phyloP scores from a whole-genome alignment of 305 asterid genomes.

The Solanum chacoense region DNA sequence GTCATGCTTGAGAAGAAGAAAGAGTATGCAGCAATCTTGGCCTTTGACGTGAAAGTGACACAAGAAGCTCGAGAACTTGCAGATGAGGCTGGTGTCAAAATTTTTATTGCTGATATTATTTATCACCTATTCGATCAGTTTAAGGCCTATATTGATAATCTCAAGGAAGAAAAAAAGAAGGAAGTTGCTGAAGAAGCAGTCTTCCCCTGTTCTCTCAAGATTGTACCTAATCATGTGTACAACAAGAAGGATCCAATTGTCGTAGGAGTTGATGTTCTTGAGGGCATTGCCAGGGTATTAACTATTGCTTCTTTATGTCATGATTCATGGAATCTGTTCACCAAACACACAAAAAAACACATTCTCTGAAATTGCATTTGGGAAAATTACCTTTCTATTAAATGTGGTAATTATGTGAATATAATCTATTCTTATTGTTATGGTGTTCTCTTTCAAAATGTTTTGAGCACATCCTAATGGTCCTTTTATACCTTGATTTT shows the following conservation, averaged over 20 bases:
- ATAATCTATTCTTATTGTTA: neutral
- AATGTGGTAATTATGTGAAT: neutral
- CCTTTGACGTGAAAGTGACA: conserved; percentile 92
- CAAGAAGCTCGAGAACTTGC: conserved; percentile 91
- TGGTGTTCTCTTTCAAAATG: neutral
- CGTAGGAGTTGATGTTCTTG: conserved; percentile 82
- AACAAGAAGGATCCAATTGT: conserved; percentile 97
- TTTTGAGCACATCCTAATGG: neutral
- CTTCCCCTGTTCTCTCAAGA: conserved; percentile 89
- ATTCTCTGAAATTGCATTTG: neutral
- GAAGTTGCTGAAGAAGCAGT: conserved; percentile 96
- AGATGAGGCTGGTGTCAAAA: conserved; percentile 83
- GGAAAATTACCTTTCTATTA: neutral
- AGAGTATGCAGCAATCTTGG: conserved; percentile 87
- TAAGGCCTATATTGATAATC: conserved; percentile 88
- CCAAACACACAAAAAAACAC: neutral
- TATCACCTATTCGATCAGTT: conserved; percentile 95
- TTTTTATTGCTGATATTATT: conserved; percentile 84
- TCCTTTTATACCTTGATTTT: neutral
- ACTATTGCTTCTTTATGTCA: neutral
- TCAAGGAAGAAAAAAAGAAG: conserved; percentile 90
- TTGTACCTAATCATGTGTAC: conserved; percentile 71
- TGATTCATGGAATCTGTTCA: neutral
- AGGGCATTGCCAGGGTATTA: conserved; percentile 74
- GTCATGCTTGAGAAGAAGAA: conserved; percentile 98